A percentile compares a stretch with the other conserved stretches of the same genome.
Conservation (phyloP, 768 basidiomycete species). For the Gyrodon lividus region DNA sequence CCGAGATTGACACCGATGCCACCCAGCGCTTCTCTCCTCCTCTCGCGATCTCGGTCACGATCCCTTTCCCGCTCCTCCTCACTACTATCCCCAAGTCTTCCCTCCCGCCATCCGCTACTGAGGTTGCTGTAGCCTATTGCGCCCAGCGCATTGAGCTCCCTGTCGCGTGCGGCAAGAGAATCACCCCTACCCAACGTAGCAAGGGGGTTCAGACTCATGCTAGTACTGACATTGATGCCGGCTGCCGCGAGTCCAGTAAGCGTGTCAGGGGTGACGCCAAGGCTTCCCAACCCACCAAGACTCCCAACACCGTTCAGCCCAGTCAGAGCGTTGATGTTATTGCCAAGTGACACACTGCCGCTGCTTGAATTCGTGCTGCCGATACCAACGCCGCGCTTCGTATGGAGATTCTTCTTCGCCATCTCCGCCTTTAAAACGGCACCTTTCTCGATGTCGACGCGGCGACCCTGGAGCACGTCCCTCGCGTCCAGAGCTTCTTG, state of each 20-base stretch:
- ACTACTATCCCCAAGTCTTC: constrained; percentile 30
- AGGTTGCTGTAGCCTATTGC: constrained; percentile 45
- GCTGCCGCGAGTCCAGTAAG: constrained; percentile 30
- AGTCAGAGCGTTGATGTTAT: constrained; percentile 22
- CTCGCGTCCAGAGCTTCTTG: constrained; percentile 85
- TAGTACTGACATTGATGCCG: constrained; percentile 30
- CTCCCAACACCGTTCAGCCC: constrained; percentile 28
- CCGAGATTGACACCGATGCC: constrained; percentile 40
- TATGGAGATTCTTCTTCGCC: constrained; percentile 99
- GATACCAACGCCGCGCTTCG: constrained; percentile 85
- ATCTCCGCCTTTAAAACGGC: constrained; percentile 96
- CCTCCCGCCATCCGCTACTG: constrained; percentile 35
- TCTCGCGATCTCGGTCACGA: constrained; percentile 43
- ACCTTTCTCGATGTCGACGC: constrained; percentile 92
- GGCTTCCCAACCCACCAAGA: constrained; percentile 24
- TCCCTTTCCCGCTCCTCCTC: constrained; percentile 45
- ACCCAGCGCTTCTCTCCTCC: constrained; percentile 40
- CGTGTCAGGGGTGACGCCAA: constrained; percentile 28
- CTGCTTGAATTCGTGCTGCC: constrained; percentile 35
- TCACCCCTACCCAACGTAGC: constrained; percentile 22
- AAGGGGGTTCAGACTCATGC: constrained; percentile 26
- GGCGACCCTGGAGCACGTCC: constrained; percentile 83
- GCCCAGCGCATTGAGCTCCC: constrained; percentile 46
- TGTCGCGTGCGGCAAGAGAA: constrained; percentile 42
- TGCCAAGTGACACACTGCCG: constrained; percentile 29